phyloP scores from a whole-genome alignment of 2,329 filamentous ascomycete genomes.

The Xylaria polymorpha region DNA sequence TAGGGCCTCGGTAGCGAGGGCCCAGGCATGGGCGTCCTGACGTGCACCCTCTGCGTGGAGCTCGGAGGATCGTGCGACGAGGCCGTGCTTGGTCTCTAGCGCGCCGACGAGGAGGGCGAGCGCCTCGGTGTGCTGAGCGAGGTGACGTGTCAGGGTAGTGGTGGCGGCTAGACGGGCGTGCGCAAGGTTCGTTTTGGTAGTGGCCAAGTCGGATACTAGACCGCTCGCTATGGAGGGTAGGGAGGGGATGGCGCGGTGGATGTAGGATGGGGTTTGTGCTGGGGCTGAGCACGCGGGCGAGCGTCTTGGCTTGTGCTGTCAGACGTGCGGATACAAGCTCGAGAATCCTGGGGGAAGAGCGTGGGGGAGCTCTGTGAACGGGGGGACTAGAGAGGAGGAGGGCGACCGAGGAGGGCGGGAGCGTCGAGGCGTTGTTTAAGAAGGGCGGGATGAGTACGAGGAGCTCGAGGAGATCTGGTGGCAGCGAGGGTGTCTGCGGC shows the following conservation, averaged over 20 bases:
- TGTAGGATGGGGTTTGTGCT: slow-evolving; percentile 65
- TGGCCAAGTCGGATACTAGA: slow-evolving; percentile 52
- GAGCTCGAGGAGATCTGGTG: slow-evolving; percentile 63
- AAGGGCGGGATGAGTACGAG: slow-evolving; percentile 66
- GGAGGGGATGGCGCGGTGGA: slow-evolving; percentile 67
- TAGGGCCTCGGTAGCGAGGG: slow-evolving; percentile 52
- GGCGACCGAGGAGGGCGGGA: slow-evolving; percentile 53
- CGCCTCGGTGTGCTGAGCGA: slow-evolving; percentile 55
- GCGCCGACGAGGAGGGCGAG: slow-evolving; percentile 59
- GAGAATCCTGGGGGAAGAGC: slow-evolving; percentile 62
- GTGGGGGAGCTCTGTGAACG: slow-evolving; percentile 60
- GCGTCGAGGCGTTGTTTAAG: slow-evolving; percentile 52
- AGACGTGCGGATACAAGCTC: slow-evolving; percentile 62
- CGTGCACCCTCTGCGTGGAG: slow-evolving; percentile 61
- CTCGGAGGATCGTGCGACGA: slow-evolving; percentile 62
- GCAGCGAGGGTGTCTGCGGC: slow-evolving; percentile 40
- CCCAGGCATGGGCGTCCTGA: slow-evolving; percentile 57
- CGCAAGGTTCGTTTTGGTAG: slow-evolving; percentile 49
- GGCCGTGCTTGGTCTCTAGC: slow-evolving; percentile 67
- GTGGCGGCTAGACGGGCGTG: slow-evolving; percentile 55
- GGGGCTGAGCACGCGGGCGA: slow-evolving; percentile 62
- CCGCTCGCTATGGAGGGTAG: slow-evolving; percentile 56
- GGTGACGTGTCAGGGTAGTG: slow-evolving; percentile 53
- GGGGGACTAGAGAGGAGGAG: slow-evolving; percentile 64
- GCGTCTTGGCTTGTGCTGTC: slow-evolving; percentile 59